Evolutionary conservation across 805 yeast genomes (phyloP).

Genomic region (Wickerhamiella dianesei): DNA sequence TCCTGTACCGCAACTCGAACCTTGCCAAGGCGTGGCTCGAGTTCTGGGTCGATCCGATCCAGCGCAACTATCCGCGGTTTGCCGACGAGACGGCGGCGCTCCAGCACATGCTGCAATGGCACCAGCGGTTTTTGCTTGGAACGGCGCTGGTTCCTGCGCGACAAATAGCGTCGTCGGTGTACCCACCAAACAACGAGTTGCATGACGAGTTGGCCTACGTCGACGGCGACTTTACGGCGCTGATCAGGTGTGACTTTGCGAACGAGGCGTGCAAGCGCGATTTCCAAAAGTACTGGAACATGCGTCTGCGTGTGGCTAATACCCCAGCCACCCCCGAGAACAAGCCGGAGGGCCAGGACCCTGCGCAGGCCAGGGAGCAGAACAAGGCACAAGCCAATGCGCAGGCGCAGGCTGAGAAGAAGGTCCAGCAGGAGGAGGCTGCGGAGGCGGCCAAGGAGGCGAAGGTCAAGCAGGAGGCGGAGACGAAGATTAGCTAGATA

Average conservation of each 20-base stretch:
- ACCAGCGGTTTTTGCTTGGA: slow-evolving; percentile 62
- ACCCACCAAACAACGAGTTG: slow-evolving; percentile 14
- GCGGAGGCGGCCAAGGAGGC: slow-evolving; percentile 5
- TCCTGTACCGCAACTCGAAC: slow-evolving; percentile 53
- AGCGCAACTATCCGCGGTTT: slow-evolving; percentile 49
- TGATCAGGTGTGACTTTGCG: slow-evolving; percentile 25
- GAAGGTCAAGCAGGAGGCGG: neutral
- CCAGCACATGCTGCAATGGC: slow-evolving; percentile 91
- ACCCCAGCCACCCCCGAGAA: slow-evolving; percentile 1
- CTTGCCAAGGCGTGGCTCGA: slow-evolving; percentile 61
- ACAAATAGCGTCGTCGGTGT: slow-evolving; percentile 31
- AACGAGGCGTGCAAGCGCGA: slow-evolving; percentile 20
- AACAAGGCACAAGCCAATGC: slow-evolving; percentile 10
- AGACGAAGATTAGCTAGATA: too few species aligned
- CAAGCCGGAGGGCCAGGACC: slow-evolving; percentile 15
- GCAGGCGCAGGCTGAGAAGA: slow-evolving; percentile 8
- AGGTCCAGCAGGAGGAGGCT: slow-evolving; percentile 13
- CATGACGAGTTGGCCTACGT: slow-evolving; percentile 19
- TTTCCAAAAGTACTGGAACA: slow-evolving; percentile 21
- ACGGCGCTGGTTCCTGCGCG: slow-evolving; percentile 60
- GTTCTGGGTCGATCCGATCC: slow-evolving; percentile 62
- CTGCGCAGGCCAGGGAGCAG: slow-evolving; percentile 18
- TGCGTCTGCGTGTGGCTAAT: slow-evolving; percentile 16
- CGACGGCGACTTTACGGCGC: slow-evolving; percentile 24
- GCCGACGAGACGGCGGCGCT: slow-evolving; percentile 44